These are phyloP conservation scores for Endocalyx cinctus DNA, from an alignment of 2,329 filamentous ascomycete genomes.

Conservation along the genomic window DNA sequence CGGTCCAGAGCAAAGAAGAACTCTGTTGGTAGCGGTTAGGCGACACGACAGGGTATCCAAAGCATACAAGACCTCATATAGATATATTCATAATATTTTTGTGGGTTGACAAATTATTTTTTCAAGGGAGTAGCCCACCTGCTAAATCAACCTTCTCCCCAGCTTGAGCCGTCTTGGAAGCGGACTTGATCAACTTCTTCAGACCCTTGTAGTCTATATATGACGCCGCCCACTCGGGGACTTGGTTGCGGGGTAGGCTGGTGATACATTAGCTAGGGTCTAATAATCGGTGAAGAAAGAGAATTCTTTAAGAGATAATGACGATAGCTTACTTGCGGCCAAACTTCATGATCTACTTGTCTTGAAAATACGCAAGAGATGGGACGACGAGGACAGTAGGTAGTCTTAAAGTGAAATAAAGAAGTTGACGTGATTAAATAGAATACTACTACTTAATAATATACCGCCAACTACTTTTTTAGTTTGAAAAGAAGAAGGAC, in stretches of 20 bases:
- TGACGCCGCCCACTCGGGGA: conserved; percentile 77
- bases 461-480: too few relatives aligned
- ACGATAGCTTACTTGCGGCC: conserved; percentile 49
- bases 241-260: conserved; percentile 73
- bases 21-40: conserved; percentile 54
- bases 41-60: conserved; percentile 27
- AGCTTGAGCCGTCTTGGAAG: conserved; percentile 58
- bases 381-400: too few relatives aligned
- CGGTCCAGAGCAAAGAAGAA: conserved; percentile 97
- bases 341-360: conserved; percentile 51
- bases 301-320: neutral
- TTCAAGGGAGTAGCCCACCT: conserved; percentile 56
- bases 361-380: too few relatives aligned
- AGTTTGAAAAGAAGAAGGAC: too few relatives aligned
- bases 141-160: conserved; percentile 81
- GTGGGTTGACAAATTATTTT: too few relatives aligned
- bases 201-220: conserved; percentile 90
- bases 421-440: too few relatives aligned
- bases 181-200: conserved; percentile 91
- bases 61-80: conserved; percentile 7
- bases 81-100: too few relatives aligned
- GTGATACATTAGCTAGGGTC: conserved; percentile 12
- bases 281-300: neutral
- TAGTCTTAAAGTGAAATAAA: too few relatives aligned
- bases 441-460: too few relatives aligned